phyloP scores from a whole-genome alignment of 2,329 filamentous ascomycete genomes.

The Fusarium foetens region DNA sequence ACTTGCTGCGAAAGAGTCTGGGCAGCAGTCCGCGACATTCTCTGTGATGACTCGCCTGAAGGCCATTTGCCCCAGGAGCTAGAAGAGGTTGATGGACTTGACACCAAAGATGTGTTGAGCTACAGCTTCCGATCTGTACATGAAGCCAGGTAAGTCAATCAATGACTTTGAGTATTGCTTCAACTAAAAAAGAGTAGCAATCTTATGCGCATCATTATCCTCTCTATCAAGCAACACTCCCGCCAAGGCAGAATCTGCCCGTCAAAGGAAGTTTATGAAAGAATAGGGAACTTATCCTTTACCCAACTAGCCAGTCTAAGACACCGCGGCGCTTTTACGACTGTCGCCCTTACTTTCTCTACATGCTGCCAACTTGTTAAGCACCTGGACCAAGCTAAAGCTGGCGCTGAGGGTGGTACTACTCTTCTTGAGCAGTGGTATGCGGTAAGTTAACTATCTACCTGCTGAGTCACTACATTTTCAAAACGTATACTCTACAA shows the following conservation, averaged over 20 bases:
- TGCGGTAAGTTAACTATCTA: constrained; percentile 55
- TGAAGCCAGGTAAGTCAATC: constrained; percentile 77
- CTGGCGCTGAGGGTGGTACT: constrained; percentile 45
- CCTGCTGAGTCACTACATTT: too few species aligned
- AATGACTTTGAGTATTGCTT: constrained; percentile 14
- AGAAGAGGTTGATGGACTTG: constrained; percentile 75
- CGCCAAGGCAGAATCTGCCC: constrained; percentile 58
- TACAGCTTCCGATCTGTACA: constrained; percentile 97
- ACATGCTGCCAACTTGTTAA: constrained; percentile 77
- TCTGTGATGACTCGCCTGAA: constrained; percentile 96
- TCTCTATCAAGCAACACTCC: constrained; percentile 61
- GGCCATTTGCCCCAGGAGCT: constrained; percentile 82
- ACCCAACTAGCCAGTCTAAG: constrained; percentile 83
- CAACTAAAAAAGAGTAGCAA: constrained; percentile 62
- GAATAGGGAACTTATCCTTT: constrained; percentile 80
- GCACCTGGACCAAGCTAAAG: constrained; percentile 52
- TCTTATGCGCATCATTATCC: constrained; percentile 71
- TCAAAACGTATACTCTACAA: neutral
- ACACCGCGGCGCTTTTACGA: constrained; percentile 92
- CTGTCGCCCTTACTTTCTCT: constrained; percentile 88
- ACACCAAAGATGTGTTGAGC: constrained; percentile 89
- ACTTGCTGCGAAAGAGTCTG: constrained; percentile 76
- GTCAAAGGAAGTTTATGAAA: constrained; percentile 65
- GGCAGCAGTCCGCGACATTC: constrained; percentile 76
- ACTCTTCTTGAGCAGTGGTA: constrained; percentile 76